These are phyloP conservation scores for Pluteus cervinus DNA, from an alignment of 768 basidiomycete genomes.

Conservation along the genomic window DNA sequence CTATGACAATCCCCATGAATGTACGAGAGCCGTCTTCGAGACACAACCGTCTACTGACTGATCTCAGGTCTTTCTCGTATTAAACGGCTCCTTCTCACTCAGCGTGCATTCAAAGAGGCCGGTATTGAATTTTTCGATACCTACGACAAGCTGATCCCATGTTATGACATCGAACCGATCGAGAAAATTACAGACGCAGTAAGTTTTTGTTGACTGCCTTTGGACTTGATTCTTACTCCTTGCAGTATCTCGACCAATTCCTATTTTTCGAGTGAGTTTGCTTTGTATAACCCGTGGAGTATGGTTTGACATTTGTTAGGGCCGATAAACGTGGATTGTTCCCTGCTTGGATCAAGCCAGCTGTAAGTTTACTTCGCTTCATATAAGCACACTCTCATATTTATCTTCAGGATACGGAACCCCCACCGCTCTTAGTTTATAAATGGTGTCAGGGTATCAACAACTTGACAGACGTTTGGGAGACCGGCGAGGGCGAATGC, in stretches of 20 bases:
- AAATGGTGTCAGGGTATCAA: slow-evolving; percentile 99
- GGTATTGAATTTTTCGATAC: slow-evolving; percentile 98
- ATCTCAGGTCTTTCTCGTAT: slow-evolving; percentile 80
- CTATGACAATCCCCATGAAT: slow-evolving; percentile 99
- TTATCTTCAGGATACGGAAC: slow-evolving; percentile 71
- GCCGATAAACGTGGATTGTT: slow-evolving; percentile 97
- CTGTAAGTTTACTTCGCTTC: slow-evolving; percentile 30
- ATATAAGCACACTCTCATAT: slow-evolving; percentile 3
- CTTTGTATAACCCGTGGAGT: not conserved
- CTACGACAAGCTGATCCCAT: slow-evolving; percentile 96
- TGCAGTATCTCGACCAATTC: slow-evolving; percentile 93
- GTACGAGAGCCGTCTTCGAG: slow-evolving; percentile 35
- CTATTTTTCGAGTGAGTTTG: slow-evolving; percentile 80
- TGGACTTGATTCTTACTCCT: slow-evolving; percentile 9
- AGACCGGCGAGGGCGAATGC: slow-evolving; percentile 96
- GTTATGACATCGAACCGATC: slow-evolving; percentile 98
- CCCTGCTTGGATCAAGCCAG: slow-evolving; percentile 99
- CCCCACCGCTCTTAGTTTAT: slow-evolving; percentile 94
- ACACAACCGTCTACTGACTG: not conserved
- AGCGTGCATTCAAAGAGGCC: slow-evolving; percentile 97
- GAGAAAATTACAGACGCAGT: slow-evolving; percentile 99
- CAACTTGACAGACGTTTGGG: slow-evolving; percentile 97
- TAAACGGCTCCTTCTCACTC: slow-evolving; percentile 93
- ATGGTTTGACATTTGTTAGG: slow-evolving; percentile 20
- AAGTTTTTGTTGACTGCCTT: slow-evolving; percentile 20